Base-by-base conservation (phyloP, 345 rosid genomes). In the Linum trigynum region DNA sequence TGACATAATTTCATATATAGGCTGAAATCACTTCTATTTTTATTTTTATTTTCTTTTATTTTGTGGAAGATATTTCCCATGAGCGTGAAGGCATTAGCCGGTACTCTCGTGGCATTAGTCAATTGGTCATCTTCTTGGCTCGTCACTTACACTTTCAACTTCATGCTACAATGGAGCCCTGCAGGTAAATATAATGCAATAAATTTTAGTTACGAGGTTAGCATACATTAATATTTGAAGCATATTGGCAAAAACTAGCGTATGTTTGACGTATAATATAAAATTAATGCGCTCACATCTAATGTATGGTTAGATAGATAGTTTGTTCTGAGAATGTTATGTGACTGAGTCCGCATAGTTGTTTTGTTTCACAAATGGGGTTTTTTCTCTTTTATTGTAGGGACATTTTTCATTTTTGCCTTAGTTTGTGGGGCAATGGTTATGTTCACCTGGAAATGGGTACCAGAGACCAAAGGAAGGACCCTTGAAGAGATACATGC, bases 401-500 rank as follows among this genome's bases (percentile, higher is more conserved):
- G 85, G 61, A 77, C 87, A 65, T 81, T 81, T 68, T 77, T 76
- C 70, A 42, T 83, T n/a, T 83, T 75, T 39, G 72, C 76, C 3
- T 70, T 55, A 53, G 37, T 77, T 1, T 73, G 75, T 39, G 79
- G 66, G 8, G 37, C 56, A 38, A 59, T 83, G 3, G 58, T 81
- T 23, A 2, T 75, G 36, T 86, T 83, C 61, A 67, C 76, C 1
- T 75, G 77, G 57, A 73, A 67, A 68, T 15, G 81, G 59, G 84
- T 84, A 11, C 86, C 86, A 1, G 90, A 87, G 80, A 87, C 89
- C 6, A 83, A 80, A 69, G 87, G 82, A 17, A 73, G 59, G 53
- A 80, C 92, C n/a, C 67, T 84, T 16, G 89, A 84, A 79, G 89
- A 84, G 66, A 66, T 84, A 72, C 87, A 82, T 71, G 74, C 79